Base-by-base conservation (phyloP, 192 early-diverging fungal genomes). In the Glomus cerebriforme region DNA sequence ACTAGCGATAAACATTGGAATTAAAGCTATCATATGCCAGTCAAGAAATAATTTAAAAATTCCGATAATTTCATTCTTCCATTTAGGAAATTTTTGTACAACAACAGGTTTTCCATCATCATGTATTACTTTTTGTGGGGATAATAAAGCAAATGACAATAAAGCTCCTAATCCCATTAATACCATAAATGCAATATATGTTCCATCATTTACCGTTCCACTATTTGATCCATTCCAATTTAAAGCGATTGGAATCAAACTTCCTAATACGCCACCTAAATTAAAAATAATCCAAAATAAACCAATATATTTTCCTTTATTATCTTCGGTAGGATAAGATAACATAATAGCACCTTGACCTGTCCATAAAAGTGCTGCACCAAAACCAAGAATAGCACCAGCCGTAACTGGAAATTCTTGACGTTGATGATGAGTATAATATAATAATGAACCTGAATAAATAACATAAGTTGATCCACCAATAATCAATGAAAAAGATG, bases 201-300 rank as follows among this genome's bases (percentile, higher is more conserved):
- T 90, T n/a, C 91, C 88, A 79, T 90, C 88, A 37, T 87, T 87
- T 13, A 95, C 84, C 59, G 86, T 80, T 31, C 85, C 80, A 12
- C 79, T 82, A 26, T 81, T 80, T 0, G 80, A 70, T 29, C 76
- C 68, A 72, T 93, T 81, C 86, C 83, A 95, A 83, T 94, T 91
- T 72, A 92, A 86, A 58, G 84, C 91, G 63, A 95, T 88, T 34
- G 89, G 88, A 78, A 96, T 88, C 45, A 91, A 87, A 69, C 91
- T 90, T 80, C 95, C 95, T 29, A 96, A 73, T 76, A 93, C 89
- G 43, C 91, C 95, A 71, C 95, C 95, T 54, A 87, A 64, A 79
- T 94, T 94, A 88, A 95, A 97, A 69, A 96, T 92, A 76, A 91
- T 87, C 95, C 95, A 97, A 89, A 97, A 97, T 43, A 92, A 86